Evolutionary conservation across 2,329 filamentous ascomycete species (phyloP), one percentile per base, ranked within the genome.

Genomic region (Diaporthe citrichinensis): DNA sequence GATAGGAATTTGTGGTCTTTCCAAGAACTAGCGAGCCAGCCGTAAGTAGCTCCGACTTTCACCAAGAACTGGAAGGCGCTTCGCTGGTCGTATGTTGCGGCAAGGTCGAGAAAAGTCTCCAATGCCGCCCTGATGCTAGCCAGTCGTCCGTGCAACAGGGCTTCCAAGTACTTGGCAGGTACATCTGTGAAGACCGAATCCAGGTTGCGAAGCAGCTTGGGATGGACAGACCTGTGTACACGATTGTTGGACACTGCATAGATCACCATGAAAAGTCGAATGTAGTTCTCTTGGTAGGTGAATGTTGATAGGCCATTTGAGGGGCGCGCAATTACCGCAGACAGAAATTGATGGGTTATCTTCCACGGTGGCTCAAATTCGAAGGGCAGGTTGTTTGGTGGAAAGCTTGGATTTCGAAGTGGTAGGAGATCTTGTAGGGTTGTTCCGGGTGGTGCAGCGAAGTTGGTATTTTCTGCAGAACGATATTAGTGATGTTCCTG

Each of bases 111-210:
- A 14, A 71, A 2, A 5, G 15, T 12, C 15, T 71, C 67, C 2
- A 53, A 71, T 25, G 49, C 67, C 17, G 67, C 44, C 51, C 67
- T 31, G n/a, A 44, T 57, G n/a, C 67, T 71, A n/a, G 15, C 15
- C 20, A 71, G 49, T 1, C 49, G 36, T 6, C 51, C 44, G 23
- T 49, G 23, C 7, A 71, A 15, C 17, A 71, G 36, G 14, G 9
- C 49, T 15, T 57, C 14, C 5, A 71, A n/a, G 51, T 41, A 6
- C 5, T 57, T 23, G 49, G 8, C 5, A 6, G 34, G 34, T 1
- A 44, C 14, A 1, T 25, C 8, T 12, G 34, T 8, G n/a, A 71
- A 57, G 14, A 71, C 14, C 4, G 12, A 2, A 44, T 57, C 36
- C 34, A 71, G 17, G 1, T 57, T 71, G 14, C n/a, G 2, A 5